Base-by-base conservation (phyloP, 2,329 filamentous ascomycete genomes). In the Peltaster fructicola region DNA sequence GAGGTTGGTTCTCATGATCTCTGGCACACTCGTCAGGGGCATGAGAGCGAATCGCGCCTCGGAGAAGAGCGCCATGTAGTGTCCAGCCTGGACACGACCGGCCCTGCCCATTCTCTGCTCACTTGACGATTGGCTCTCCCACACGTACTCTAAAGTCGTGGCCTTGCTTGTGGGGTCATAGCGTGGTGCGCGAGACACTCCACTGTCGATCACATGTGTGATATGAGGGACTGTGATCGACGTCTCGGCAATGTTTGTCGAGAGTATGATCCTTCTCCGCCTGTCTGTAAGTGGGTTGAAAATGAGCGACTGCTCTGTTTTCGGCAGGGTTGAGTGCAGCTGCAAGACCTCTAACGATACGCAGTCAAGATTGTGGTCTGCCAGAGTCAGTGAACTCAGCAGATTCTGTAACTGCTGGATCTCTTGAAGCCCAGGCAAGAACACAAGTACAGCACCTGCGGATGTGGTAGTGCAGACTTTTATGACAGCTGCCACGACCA, bases 171-270 rank as follows among this genome's bases (percentile, higher is more conserved):
- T 28, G 18, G 54, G 49, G 29, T 59, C 50, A 32, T 58, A 61
- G 17, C 45, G 34, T 11, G 38, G 38, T 22, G 51, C 43, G 14
- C 53, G 45, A 8, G 48, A 32, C 34, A 53, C 59, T 23, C 61
- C 61, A 9, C 47, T 44, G 31, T 65, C 61, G 16, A 65, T 43
- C 2, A 65, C 57, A 35, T 53, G 56, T 26, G 51, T 51, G 11
- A 65, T 57, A 30, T 63, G 60, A 6, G 58, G 52, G n/a, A 64
- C 54, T 5, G 60, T 64, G 19, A 64, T 42, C 3, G 55, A 60
- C 0, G 57, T 61, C 35, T 64, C 61, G 5, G 57, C 58, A 29
- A 64, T 57, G 27, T 61, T 59, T 1, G 59, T 64, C 3, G 57
- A 49, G 6, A 65, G 41, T 16, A 65, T 57, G 15, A 65, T 51